These are phyloP conservation scores for Phytophthora europaea DNA, from an alignment of 352 stramenopile species.

Conservation along the genomic window DNA sequence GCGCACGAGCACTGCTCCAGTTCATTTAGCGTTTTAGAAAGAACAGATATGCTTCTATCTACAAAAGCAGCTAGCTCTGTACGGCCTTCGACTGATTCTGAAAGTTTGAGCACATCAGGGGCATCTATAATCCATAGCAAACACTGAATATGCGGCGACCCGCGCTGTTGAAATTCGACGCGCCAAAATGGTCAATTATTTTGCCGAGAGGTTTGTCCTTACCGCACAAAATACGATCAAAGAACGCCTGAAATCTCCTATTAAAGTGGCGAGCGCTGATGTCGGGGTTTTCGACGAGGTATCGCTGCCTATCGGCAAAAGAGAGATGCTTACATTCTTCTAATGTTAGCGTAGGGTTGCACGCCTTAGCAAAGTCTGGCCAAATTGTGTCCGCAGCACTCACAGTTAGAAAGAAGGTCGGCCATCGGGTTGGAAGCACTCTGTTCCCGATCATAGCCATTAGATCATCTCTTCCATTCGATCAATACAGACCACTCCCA, in stretches of 20 bases:
- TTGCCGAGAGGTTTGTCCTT: constrained; percentile 10
- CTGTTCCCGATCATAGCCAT: constrained; percentile 3
- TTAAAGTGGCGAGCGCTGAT: constrained; percentile 31
- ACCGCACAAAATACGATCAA: constrained; percentile 10
- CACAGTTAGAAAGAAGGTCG: constrained; percentile 30
- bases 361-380: constrained; percentile 34
- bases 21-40: neutral
- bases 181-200: constrained; percentile 32
- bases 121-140: constrained; percentile 30
- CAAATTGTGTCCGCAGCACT: constrained; percentile 33
- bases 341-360: constrained; percentile 10
- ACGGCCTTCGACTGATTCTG: constrained; percentile 6
- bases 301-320: neutral
- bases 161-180: constrained; percentile 9
- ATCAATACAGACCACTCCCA: neutral
- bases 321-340: neutral
- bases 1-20: neutral
- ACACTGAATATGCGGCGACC: constrained; percentile 35
- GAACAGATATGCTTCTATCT: constrained; percentile 7
- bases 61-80: neutral
- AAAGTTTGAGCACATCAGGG: constrained; percentile 16
- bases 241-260: constrained; percentile 32
- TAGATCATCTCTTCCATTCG: neutral
- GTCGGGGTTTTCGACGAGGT: constrained; percentile 8
- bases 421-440: too few relatives aligned